A percentile compares a stretch with the other conserved stretches of the same genome.
These are phyloP conservation scores for Sporothrix humicola DNA, from an alignment of 2,329 filamentous ascomycete species.

Conservation along the genomic window DNA sequence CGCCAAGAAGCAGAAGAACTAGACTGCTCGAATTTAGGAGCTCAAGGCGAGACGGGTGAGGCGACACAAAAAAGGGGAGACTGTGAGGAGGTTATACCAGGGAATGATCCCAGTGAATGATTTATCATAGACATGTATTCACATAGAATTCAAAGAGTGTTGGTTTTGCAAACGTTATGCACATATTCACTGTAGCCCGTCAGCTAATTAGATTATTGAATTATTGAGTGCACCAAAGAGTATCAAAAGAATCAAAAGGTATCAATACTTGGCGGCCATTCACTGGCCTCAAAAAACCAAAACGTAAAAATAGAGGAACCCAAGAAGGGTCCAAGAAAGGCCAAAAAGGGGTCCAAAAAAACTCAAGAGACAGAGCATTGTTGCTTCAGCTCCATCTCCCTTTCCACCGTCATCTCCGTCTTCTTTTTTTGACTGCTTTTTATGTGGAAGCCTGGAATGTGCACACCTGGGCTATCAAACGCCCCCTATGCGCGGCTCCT, in stretches of 20 bases:
- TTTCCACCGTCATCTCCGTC: no score
- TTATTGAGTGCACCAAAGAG: not conserved
- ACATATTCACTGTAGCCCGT: no score
- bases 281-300: not conserved
- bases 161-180: no score
- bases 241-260: not conserved
- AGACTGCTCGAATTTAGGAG: not conserved
- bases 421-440: no score
- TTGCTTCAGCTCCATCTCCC: no score
- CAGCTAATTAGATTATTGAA: not conserved
- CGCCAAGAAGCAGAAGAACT: constrained; percentile 52
- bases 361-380: no score
- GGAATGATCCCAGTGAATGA: not conserved
- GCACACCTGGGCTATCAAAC: not conserved
- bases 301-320: not conserved
- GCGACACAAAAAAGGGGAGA: not conserved
- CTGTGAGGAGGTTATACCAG: constrained; percentile 19
- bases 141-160: no score
- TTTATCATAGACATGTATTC: no score
- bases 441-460: no score
- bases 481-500: constrained; percentile 41
- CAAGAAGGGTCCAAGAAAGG: no score
- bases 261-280: not conserved
- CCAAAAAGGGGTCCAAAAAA: no score
- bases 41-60: no score